Base-by-base conservation (phyloP, 768 basidiomycete genomes). In the Kwoniella heveanensis region DNA sequence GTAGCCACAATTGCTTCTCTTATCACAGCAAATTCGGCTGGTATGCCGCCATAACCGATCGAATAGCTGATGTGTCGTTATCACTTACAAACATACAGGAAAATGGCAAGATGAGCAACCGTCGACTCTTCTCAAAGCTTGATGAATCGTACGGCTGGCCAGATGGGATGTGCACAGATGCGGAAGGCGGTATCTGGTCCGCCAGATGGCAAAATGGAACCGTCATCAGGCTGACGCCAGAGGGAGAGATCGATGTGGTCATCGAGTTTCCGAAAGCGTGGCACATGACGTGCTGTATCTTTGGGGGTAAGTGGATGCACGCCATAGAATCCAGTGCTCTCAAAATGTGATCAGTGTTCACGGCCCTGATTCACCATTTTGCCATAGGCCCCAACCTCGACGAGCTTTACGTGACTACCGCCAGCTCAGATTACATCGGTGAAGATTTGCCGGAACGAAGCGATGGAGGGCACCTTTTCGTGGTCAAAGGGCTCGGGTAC, bases 281-380 rank as follows among this genome's bases (percentile, higher is more conserved):
- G 62, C 62, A 69, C 51, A 67, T 72, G 30, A 72, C 71, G n/a
- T 67, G 63, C 47, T 66, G 62, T 30, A 32, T 72, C 15, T 69
- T 69, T 44, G 59, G 59, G 24, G 59, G 59, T 60, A 21, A 25
- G 59, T 46, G 19, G 7, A n/a, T n/a, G n/a, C n/a, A n/a, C n/a
- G n/a, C 22, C n/a, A n/a, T n/a, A n/a, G n/a, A n/a, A n/a, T n/a
- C n/a, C n/a, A n/a, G n/a, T n/a, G n/a, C n/a, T n/a, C n/a, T n/a
- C n/a, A n/a, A n/a, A n/a, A n/a, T n/a, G n/a, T n/a, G n/a, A n/a
- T n/a, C n/a, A n/a, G n/a, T n/a, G n/a, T n/a, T n/a, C n/a, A n/a
- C n/a, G n/a, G n/a, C n/a, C n/a, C n/a, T n/a, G n/a, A n/a, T n/a
- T n/a, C n/a, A n/a, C n/a, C n/a, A n/a, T n/a, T n/a, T n/a, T n/a